phyloP scores from a whole-genome alignment of 1,284 basidiomycete species.

The Microstroma glucosiphilum region DNA sequence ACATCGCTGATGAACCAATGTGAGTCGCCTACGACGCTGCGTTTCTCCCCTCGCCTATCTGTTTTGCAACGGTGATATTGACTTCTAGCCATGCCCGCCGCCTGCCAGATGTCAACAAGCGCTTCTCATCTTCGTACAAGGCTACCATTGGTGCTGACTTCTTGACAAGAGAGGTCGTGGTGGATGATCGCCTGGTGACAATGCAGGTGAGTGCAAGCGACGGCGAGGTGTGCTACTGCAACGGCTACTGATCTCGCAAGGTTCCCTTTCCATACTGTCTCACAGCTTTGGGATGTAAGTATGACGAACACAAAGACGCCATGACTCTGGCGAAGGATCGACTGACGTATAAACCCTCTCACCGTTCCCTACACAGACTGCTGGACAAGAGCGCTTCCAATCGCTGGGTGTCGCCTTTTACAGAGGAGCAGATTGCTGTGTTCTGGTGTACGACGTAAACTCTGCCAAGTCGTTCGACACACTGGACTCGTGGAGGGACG shows the following conservation, averaged over 20 bases:
- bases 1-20: slow-evolving; percentile 99
- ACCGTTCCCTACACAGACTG: slow-evolving; percentile 63
- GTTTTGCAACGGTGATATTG: background rate
- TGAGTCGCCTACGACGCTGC: slow-evolving; percentile 17
- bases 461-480: slow-evolving; percentile 97
- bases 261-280: too few species aligned
- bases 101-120: slow-evolving; percentile 79
- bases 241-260: too few species aligned
- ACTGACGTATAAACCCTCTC: background rate
- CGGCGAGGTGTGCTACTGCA: too few species aligned
- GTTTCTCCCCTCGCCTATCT: background rate
- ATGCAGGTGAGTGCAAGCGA: slow-evolving; percentile 70
- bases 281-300: too few species aligned
- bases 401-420: slow-evolving; percentile 98
- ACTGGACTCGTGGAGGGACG: slow-evolving; percentile 49
- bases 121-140: slow-evolving; percentile 99
- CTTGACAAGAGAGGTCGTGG: slow-evolving; percentile 96
- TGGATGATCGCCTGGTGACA: slow-evolving; percentile 93
- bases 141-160: slow-evolving; percentile 53
- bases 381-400: slow-evolving; percentile 98
- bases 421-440: slow-evolving; percentile 97
- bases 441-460: slow-evolving; percentile 98
- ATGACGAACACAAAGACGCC: too few species aligned
- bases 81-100: background rate
- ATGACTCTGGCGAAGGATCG: background rate